Evolutionary conservation across 2,329 filamentous ascomycete genomes (phyloP).

Genomic region (Arachnomyces sp.): DNA sequence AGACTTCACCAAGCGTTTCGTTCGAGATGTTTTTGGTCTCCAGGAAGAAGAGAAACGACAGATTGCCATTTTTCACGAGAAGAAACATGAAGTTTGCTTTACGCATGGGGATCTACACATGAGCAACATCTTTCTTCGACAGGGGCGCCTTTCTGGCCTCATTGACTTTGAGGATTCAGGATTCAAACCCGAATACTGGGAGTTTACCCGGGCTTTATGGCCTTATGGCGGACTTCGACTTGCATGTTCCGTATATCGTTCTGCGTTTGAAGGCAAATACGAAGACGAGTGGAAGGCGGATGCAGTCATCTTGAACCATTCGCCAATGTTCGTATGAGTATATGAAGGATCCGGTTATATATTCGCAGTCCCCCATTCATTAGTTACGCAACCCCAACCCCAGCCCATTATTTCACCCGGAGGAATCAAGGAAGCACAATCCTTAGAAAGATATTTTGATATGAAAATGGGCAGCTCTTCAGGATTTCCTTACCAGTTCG

Average conservation of each 20-base stretch:
- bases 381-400: too few relatives aligned
- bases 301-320: too few relatives aligned
- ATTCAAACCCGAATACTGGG: conserved; percentile 13
- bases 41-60: conserved; percentile 3
- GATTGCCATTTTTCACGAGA: conserved; percentile 9
- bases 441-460: too few relatives aligned
- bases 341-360: too few relatives aligned
- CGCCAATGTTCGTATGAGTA: too few relatives aligned
- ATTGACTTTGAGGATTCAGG: conserved; percentile 10
- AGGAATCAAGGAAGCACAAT: too few relatives aligned
- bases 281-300: conserved; percentile 7
- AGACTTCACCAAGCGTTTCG: conserved; percentile 8
- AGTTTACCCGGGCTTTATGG: conserved; percentile 9
- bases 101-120: conserved; percentile 10
- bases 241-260: background rate
- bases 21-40: conserved; percentile 1
- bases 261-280: conserved; percentile 9
- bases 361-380: too few relatives aligned
- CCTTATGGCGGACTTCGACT: background rate
- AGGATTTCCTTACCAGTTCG: too few relatives aligned
- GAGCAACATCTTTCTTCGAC: conserved; percentile 8
- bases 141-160: conserved; percentile 7
- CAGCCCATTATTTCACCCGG: too few relatives aligned
- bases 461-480: too few relatives aligned
- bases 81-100: conserved; percentile 10